These are phyloP conservation scores for Penicillium sp. DNA, from an alignment of 2,329 filamentous ascomycete species.

Conservation along the genomic window DNA sequence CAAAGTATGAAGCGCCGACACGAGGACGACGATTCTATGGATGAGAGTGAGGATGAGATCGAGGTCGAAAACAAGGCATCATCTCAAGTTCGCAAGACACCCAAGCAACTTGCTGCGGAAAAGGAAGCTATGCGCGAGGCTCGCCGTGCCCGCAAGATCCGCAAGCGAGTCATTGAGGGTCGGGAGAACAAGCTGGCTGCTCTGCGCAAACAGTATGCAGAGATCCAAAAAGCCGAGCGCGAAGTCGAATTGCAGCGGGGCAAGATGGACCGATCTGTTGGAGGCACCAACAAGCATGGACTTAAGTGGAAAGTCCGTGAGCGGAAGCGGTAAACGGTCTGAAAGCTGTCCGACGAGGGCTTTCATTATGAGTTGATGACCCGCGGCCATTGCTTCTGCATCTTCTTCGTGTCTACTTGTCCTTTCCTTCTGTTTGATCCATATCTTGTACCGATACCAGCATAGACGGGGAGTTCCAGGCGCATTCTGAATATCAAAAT, in stretches of 20 bases:
- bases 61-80: neutral
- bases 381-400: constrained; percentile 15
- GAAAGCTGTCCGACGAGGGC: constrained; percentile 5
- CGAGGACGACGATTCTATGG: constrained; percentile 28
- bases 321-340: constrained; percentile 56
- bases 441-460: constrained; percentile 27
- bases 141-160: constrained; percentile 49
- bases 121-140: constrained; percentile 43
- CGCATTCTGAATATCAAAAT: constrained; percentile 12
- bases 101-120: constrained; percentile 50
- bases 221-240: constrained; percentile 59
- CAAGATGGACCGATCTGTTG: constrained; percentile 63
- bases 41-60: constrained; percentile 31
- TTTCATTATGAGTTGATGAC: constrained; percentile 31
- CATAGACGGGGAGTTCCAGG: constrained; percentile 27
- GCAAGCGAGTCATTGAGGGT: constrained; percentile 54
- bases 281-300: constrained; percentile 66
- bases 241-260: constrained; percentile 63
- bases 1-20: constrained; percentile 31
- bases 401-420: constrained; percentile 9
- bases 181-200: constrained; percentile 55
- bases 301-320: constrained; percentile 67
- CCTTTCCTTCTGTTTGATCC: constrained; percentile 4
- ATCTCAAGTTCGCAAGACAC: constrained; percentile 42
- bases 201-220: constrained; percentile 57